These are phyloP conservation scores for Haplosporangium gracile DNA, from an alignment of 192 early-diverging fungal genomes.

Conservation along the genomic window DNA sequence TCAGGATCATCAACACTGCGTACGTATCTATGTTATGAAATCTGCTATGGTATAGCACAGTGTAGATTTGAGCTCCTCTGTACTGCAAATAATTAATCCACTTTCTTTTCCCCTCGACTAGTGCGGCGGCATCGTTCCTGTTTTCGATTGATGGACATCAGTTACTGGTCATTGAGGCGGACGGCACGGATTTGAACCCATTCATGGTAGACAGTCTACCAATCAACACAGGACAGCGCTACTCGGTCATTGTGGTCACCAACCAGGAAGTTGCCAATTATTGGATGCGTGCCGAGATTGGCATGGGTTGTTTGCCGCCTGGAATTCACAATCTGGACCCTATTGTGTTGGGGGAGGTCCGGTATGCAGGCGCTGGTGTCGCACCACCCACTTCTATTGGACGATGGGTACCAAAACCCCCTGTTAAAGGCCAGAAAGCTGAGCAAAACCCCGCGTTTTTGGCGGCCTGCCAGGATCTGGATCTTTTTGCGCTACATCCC, in stretches of 20 bases:
- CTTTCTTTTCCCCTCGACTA: background rate
- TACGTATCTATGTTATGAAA: background rate
- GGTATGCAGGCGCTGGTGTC: constrained; percentile 57
- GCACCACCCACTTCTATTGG: constrained; percentile 37
- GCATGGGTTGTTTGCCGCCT: constrained; percentile 46
- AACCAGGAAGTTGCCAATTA: constrained; percentile 62
- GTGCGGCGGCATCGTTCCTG: constrained; percentile 71
- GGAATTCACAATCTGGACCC: constrained; percentile 42
- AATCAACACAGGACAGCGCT: constrained; percentile 62
- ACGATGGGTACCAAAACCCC: constrained; percentile 19
- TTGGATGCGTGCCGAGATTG: constrained; percentile 60
- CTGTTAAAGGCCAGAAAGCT: constrained; percentile 1
- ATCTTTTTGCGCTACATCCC: constrained; percentile 39
- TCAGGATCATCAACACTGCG: constrained; percentile 72
- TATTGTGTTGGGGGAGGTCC: constrained; percentile 48
- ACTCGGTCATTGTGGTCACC: constrained; percentile 62
- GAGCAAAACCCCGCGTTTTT: constrained; percentile 30
- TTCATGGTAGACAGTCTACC: constrained; percentile 56
- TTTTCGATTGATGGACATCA: constrained; percentile 79
- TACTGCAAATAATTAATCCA: background rate
- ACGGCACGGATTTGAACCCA: constrained; percentile 62
- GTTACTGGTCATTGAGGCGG: constrained; percentile 79
- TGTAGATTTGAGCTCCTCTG: background rate
- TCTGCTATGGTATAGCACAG: too few species aligned
- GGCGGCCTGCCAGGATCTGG: constrained; percentile 46